Evolutionary conservation across 139 green algal species (phyloP).

Genomic region (Diplosphaera chodatii): DNA sequence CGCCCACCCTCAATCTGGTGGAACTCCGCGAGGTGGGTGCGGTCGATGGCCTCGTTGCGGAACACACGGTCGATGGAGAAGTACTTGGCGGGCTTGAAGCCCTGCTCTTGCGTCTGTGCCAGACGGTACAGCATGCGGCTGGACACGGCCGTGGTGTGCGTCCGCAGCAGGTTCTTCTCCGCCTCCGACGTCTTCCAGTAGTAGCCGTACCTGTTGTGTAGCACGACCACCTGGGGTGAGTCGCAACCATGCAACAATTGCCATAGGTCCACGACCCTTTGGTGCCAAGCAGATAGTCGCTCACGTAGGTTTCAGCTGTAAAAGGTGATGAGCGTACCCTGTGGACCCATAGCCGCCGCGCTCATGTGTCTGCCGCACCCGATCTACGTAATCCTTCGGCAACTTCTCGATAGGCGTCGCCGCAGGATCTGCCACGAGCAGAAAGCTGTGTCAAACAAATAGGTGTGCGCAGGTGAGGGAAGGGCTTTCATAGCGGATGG

Average conservation of each 20-base stretch:
- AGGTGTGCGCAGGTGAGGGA: too few species aligned
- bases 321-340: too few species aligned
- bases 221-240: too few species aligned
- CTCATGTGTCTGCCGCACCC: conserved; percentile 81
- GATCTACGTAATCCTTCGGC: conserved; percentile 79
- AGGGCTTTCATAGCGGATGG: too few species aligned
- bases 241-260: too few species aligned
- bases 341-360: conserved; percentile 75
- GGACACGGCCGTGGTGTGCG: conserved; percentile 98
- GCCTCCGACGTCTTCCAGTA: conserved; percentile 85
- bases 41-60: conserved; percentile 97
- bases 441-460: too few species aligned
- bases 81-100: conserved; percentile 76
- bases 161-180: conserved; percentile 98
- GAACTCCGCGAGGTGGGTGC: conserved; percentile 98
- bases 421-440: conserved; percentile 48
- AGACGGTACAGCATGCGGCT: conserved; percentile 93
- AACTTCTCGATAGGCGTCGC: conserved; percentile 45
- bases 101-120: conserved; percentile 57
- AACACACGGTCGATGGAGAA: conserved; percentile 98
- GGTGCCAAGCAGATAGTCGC: too few species aligned
- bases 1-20: conserved; percentile 85
- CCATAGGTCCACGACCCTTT: too few species aligned
- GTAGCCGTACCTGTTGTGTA: conserved; percentile 71
- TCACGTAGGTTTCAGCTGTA: too few species aligned